phyloP scores from a whole-genome alignment of 2,329 filamentous ascomycete genomes.

The Lasiodiplodia citricola region DNA sequence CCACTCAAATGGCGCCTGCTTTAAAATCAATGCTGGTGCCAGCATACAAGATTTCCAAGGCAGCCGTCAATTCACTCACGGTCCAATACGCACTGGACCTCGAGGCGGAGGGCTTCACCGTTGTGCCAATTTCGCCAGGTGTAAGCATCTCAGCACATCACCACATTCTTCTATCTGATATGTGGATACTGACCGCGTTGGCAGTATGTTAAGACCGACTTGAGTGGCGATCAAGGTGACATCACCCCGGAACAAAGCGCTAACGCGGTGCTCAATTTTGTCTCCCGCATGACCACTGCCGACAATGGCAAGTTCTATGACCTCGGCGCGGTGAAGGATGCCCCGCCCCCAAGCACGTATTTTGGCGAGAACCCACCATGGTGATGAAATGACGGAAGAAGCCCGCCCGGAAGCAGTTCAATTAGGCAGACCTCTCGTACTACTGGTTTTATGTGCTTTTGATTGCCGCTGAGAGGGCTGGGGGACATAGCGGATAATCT shows the following conservation, averaged over 20 bases:
- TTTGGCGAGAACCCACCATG: too few relatives aligned
- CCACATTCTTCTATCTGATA: too few relatives aligned
- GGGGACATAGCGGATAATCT: too few relatives aligned
- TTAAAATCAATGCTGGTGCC: conserved; percentile 36
- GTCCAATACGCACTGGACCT: conserved; percentile 49
- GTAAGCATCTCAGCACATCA: conserved; percentile 37
- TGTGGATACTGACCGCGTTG: background rate
- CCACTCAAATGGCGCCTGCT: conserved; percentile 39
- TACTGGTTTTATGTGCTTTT: too few relatives aligned
- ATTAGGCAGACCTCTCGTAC: too few relatives aligned
- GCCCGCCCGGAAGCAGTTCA: too few relatives aligned
- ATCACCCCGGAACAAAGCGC: conserved; percentile 48
- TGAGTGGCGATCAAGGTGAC: conserved; percentile 50
- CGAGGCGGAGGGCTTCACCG: conserved; percentile 48
- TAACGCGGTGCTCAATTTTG: conserved; percentile 49
- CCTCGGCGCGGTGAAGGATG: conserved; percentile 36
- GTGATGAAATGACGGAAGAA: too few relatives aligned
- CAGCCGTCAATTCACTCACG: conserved; percentile 56
- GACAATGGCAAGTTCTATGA: conserved; percentile 57
- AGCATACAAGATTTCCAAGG: conserved; percentile 54
- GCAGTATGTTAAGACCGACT: conserved; percentile 55
- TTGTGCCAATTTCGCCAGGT: conserved; percentile 52
- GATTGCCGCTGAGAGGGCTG: too few relatives aligned
- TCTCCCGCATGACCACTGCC: conserved; percentile 47
- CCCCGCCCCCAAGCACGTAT: too few relatives aligned